Conservation (phyloP, 768 basidiomycete species). For the Scleroderma citrinum region DNA sequence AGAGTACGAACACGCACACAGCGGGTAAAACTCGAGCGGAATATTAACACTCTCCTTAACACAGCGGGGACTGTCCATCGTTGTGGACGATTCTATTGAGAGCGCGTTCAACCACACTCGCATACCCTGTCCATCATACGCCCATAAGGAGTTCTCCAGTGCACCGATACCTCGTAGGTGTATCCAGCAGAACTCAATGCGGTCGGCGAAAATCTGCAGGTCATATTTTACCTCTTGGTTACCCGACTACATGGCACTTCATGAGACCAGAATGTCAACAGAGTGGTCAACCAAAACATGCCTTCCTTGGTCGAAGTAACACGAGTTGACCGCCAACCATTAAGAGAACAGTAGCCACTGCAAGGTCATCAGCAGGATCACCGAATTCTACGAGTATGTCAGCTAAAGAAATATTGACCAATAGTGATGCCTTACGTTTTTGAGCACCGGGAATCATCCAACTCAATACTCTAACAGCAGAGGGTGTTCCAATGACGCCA, state of each 20-base stretch:
- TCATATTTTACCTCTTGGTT: conserved; percentile 93
- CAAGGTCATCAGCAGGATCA: conserved; percentile 87
- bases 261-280: background rate
- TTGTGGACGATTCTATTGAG: conserved; percentile 65
- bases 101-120: conserved; percentile 95
- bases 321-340: conserved; percentile 90
- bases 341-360: conserved; percentile 93
- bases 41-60: conserved; percentile 95
- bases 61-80: conserved; percentile 34
- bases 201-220: conserved; percentile 92
- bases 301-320: conserved; percentile 84
- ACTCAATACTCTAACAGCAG: conserved; percentile 82
- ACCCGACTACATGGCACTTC: conserved; percentile 51
- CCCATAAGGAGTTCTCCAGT: conserved; percentile 97
- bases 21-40: conserved; percentile 88
- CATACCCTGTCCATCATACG: conserved; percentile 85
- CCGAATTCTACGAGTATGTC: conserved; percentile 64
- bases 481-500: conserved; percentile 82
- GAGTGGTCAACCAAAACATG: conserved; percentile 22
- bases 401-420: conserved; percentile 4
- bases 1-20: conserved; percentile 54
- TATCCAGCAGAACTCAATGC: conserved; percentile 99
- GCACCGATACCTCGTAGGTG: conserved; percentile 90
- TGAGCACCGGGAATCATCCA: conserved; percentile 96
- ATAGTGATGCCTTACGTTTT: conserved; percentile 59